phyloP scores from a whole-genome alignment of 192 early-diverging fungal genomes.

The Backusella liffmaniae region DNA sequence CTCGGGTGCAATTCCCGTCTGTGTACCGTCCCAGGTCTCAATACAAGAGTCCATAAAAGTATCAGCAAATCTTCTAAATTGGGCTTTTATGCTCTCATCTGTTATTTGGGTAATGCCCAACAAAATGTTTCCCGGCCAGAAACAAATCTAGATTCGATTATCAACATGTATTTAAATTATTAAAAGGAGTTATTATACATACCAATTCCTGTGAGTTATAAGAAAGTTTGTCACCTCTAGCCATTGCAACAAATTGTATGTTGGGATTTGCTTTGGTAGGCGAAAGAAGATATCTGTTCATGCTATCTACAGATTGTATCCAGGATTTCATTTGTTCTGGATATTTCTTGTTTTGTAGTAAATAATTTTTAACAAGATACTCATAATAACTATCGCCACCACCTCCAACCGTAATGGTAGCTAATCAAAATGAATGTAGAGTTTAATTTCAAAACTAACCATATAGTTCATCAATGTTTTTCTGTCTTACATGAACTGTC shows the following conservation, averaged over 20 bases:
- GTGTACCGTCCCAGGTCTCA: constrained; percentile 35
- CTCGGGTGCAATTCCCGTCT: constrained; percentile 49
- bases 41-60: constrained; percentile 44
- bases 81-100: constrained; percentile 10
- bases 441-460: not conserved
- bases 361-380: constrained; percentile 53
- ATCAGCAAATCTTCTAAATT: constrained; percentile 36
- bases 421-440: constrained; percentile 10
- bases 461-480: not conserved
- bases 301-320: constrained; percentile 24
- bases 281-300: constrained; percentile 21
- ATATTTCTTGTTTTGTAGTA: constrained; percentile 31
- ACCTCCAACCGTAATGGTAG: constrained; percentile 37
- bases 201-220: constrained; percentile 22
- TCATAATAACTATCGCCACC: constrained; percentile 57
- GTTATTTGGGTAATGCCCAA: constrained; percentile 41
- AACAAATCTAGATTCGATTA: constrained; percentile 37
- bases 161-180: not conserved
- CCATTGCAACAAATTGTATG: constrained; percentile 12
- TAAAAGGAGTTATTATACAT: not conserved
- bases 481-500: not conserved
- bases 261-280: not conserved
- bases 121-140: constrained; percentile 46
- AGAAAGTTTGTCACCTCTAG: not conserved
- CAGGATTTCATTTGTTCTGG: constrained; percentile 31